Evolutionary conservation across 2,329 filamentous ascomycete species (phyloP).

Genomic region (Colletotrichum liriopes): DNA sequence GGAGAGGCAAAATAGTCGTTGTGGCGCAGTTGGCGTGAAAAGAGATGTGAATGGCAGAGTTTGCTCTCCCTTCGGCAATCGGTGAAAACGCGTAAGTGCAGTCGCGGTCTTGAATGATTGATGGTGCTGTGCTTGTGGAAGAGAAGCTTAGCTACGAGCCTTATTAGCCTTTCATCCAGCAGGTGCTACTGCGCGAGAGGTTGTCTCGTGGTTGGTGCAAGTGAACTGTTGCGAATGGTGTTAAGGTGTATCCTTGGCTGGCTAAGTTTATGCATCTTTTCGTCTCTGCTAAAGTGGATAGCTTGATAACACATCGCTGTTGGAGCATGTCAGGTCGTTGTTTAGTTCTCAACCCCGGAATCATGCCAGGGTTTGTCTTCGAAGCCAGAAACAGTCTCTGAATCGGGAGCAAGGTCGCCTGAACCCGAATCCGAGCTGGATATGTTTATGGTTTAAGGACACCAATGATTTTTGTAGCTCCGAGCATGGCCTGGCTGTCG

Average conservation of each 20-base stretch:
- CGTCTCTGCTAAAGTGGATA: too few relatives aligned
- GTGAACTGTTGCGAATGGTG: neutral
- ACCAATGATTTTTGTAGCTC: neutral
- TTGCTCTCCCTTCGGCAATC: neutral
- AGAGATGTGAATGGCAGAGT: constrained; percentile 3
- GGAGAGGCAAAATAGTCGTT: neutral
- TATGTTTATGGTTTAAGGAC: neutral
- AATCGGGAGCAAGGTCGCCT: neutral
- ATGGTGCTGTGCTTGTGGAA: too few relatives aligned
- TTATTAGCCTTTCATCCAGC: neutral
- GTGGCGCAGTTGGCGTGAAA: constrained; percentile 7
- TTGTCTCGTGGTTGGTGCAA: neutral
- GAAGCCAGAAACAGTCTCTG: neutral
- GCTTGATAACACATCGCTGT: neutral
- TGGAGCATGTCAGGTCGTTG: neutral
- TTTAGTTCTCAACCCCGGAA: neutral
- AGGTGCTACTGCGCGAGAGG: neutral
- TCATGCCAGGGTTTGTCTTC: neutral
- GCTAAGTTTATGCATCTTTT: neutral
- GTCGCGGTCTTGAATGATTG: constrained; percentile 17
- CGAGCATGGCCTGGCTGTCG: neutral
- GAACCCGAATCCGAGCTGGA: neutral
- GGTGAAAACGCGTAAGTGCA: constrained; percentile 27
- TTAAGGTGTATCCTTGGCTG: neutral
- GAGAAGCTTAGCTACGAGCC: neutral